Evolutionary conservation across 768 basidiomycete species (phyloP), one percentile per base, ranked within the genome.

Genomic region (Boletus sensibilis): DNA sequence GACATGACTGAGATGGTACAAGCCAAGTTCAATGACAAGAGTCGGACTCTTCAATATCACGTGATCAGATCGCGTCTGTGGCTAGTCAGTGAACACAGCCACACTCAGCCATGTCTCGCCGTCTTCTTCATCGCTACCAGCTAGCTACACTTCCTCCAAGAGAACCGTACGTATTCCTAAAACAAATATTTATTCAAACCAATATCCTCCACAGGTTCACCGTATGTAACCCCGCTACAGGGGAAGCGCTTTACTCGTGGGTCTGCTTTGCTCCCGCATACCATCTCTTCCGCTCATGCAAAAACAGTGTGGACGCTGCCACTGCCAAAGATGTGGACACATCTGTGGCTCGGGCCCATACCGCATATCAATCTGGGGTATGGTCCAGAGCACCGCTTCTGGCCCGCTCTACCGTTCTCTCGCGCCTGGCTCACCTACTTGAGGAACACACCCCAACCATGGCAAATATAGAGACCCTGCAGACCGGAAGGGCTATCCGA

Each of bases 401-500:
- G 0, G 68, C 80, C 35, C 87, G 92, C 42, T 86, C 91, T 8
- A 78, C 76, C 56, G 79, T 87, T 18, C 78, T 93, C 7, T 78
- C 83, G 4, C 80, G 79, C 42, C 76, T 94, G 35, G 90, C 90
- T 10, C 76, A 82, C 10, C 66, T 78, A 6, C 76, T 93, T 10
- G 85, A 87, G 61, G 75, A 75, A 18, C 78, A 74, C 60, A 71
- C 88, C 18, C 76, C 81, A 0, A 78, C 84, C 25, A 67, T 92
- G 13, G 88, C 89, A 2, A 68, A 73, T 38, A 73, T 88, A 20
- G 92, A 94, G 71, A 82, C 84, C 2, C 55, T 85, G 46, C 91
- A 94, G 69, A 93, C 91, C 0, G 92, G 91, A 12, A 78, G 90
- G 52, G 76, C 88, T n/a, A 85, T 92, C 44, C 78, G 88, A 13